Percentiles rank a stretch among this genome's conserved stretches.
phyloP scores from a whole-genome alignment of 495 filamentous ascomycete species.

The Hypoxylon fuscum region DNA sequence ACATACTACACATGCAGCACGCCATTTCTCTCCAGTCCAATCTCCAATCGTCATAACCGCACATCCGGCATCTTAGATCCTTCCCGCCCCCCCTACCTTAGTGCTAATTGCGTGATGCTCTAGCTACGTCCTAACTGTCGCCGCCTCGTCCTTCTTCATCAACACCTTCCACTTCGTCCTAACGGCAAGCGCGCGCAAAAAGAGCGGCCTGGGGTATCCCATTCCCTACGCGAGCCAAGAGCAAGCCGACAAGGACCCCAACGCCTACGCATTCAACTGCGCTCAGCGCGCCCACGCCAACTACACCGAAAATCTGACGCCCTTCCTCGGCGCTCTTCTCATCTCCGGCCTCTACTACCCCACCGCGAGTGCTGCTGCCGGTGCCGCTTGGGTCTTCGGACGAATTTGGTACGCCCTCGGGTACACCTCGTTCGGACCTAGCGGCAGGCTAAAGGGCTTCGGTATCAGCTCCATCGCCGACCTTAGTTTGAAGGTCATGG shows the following conservation, averaged over 20 bases:
- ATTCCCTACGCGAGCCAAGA: slow-evolving; percentile 69
- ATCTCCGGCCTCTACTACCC: slow-evolving; percentile 67
- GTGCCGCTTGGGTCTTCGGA: slow-evolving; percentile 64
- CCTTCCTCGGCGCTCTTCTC: slow-evolving; percentile 66
- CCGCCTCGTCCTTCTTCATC: slow-evolving; percentile 67
- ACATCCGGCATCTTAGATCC: slow-evolving; percentile 2
- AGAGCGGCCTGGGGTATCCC: slow-evolving; percentile 68
- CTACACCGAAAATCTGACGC: slow-evolving; percentile 71
- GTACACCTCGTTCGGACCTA: slow-evolving; percentile 59
- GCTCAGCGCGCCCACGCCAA: slow-evolving; percentile 77
- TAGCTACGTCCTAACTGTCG: slow-evolving; percentile 67
- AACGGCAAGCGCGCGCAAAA: slow-evolving; percentile 58
- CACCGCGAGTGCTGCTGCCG: slow-evolving; percentile 58
- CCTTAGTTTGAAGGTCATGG: slow-evolving; percentile 43
- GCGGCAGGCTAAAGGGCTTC: slow-evolving; percentile 44
- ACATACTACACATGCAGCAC: slow-evolving; percentile 8
- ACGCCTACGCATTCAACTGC: slow-evolving; percentile 61
- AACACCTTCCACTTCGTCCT: slow-evolving; percentile 61
- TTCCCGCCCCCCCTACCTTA: slow-evolving; percentile 7
- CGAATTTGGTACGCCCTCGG: slow-evolving; percentile 66
- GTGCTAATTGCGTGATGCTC: slow-evolving; percentile 18
- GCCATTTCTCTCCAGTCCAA: slow-evolving; percentile 11
- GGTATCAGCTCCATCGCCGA: slow-evolving; percentile 31
- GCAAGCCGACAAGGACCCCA: slow-evolving; percentile 64
- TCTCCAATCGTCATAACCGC: slow-evolving; percentile 8